Conservation (phyloP, 805 yeast species). For the Metschnikowia peoriensis region DNA sequence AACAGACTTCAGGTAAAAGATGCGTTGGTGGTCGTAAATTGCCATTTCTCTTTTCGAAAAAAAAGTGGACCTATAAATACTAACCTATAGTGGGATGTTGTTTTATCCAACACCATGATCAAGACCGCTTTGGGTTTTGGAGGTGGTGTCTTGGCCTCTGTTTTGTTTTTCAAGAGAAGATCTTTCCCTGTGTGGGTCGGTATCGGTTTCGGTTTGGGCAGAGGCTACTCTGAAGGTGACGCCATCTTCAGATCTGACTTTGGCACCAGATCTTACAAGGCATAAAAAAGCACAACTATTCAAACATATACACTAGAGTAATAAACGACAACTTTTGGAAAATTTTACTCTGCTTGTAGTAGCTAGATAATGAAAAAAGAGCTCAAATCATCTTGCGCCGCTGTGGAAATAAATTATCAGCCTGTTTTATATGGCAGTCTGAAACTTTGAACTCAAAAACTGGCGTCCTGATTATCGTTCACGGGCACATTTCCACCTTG, state of each 20-base stretch:
- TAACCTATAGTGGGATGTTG: slow-evolving; percentile 77
- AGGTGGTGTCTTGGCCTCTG: slow-evolving; percentile 91
- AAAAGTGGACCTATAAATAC: slow-evolving; percentile 4
- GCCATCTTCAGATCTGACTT: slow-evolving; percentile 85
- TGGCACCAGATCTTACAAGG: slow-evolving; percentile 73
- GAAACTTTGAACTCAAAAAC: no score
- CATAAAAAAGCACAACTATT: slow-evolving; percentile 33
- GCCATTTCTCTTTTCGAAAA: no score
- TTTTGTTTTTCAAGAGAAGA: slow-evolving; percentile 86
- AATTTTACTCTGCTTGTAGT: neutral
- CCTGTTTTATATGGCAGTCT: no score
- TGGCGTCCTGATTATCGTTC: no score
- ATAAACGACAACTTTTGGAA: slow-evolving; percentile 4
- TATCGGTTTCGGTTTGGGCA: slow-evolving; percentile 94
- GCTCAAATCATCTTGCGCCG: no score
- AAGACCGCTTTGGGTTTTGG: slow-evolving; percentile 97
- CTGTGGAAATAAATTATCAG: no score
- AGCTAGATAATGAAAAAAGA: no score
- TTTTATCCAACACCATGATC: slow-evolving; percentile 87
- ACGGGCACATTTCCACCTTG: neutral
- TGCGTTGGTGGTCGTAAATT: no score
- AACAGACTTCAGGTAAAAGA: neutral
- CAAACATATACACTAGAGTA: slow-evolving; percentile 4
- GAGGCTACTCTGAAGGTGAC: slow-evolving; percentile 98
- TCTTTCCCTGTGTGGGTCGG: slow-evolving; percentile 98